These are phyloP conservation scores for Backusella morwellensis DNA, from an alignment of 192 early-diverging fungal genomes.

Conservation along the genomic window DNA sequence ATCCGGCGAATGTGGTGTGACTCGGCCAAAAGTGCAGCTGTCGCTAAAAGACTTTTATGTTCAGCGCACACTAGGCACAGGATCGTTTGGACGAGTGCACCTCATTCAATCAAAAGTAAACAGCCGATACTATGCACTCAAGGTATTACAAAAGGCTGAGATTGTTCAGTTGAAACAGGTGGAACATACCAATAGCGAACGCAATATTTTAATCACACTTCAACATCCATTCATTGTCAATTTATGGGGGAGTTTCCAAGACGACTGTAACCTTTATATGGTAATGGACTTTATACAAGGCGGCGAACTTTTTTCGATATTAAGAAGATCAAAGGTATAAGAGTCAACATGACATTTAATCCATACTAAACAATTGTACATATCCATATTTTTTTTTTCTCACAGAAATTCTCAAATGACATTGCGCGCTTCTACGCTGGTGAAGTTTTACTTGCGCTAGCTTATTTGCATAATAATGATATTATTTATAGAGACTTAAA, in stretches of 20 bases:
- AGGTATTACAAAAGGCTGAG: slow-evolving; percentile 88
- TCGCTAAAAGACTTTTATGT: slow-evolving; percentile 9
- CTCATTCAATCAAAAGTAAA: slow-evolving; percentile 72
- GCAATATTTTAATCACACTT: slow-evolving; percentile 76
- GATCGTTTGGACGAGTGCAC: slow-evolving; percentile 95
- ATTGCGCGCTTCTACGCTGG: slow-evolving; percentile 83
- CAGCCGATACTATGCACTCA: slow-evolving; percentile 88
- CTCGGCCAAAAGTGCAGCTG: background rate
- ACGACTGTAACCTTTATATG: slow-evolving; percentile 79
- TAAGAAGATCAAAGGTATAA: slow-evolving; percentile 61
- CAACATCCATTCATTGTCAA: slow-evolving; percentile 86
- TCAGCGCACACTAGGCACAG: slow-evolving; percentile 68
- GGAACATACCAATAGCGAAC: slow-evolving; percentile 95
- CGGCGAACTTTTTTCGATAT: slow-evolving; percentile 83
- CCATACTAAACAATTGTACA: background rate
- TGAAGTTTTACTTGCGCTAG: slow-evolving; percentile 78
- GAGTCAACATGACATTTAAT: background rate
- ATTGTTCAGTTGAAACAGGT: slow-evolving; percentile 92
- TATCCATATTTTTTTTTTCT: background rate
- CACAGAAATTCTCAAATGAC: slow-evolving; percentile 68
- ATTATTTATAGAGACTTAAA: slow-evolving; percentile 89
- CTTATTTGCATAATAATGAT: slow-evolving; percentile 77
- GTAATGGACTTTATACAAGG: slow-evolving; percentile 86
- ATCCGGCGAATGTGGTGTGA: background rate
- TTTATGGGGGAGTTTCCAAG: slow-evolving; percentile 88